A percentile compares a stretch with the other conserved stretches of the same genome.
These are phyloP conservation scores for Austropuccinia psidii DNA, from an alignment of 1,284 basidiomycete species.

Conservation along the genomic window DNA sequence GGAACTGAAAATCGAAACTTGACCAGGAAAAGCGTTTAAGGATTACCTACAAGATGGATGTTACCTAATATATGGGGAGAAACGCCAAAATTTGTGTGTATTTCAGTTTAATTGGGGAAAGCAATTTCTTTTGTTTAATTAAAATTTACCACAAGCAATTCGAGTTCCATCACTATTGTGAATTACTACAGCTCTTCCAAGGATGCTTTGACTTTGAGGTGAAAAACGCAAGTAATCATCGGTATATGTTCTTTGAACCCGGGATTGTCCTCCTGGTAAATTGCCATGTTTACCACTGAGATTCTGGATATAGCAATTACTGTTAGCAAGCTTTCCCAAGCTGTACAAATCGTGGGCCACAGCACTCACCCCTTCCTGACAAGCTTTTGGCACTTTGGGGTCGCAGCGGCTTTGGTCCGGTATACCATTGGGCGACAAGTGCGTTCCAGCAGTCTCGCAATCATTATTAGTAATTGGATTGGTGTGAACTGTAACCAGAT, in stretches of 20 bases:
- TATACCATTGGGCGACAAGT: background rate
- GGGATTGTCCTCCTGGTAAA: background rate
- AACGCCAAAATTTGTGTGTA: too few relatives aligned
- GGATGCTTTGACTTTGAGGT: constrained; percentile 1
- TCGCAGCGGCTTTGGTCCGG: constrained; percentile 1
- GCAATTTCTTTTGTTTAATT: too few relatives aligned
- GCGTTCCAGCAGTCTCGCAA: constrained; percentile 11
- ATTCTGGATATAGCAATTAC: background rate
- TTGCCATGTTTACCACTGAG: constrained; percentile 15
- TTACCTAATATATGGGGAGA: background rate
- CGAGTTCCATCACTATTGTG: constrained; percentile 15
- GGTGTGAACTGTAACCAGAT: constrained; percentile 5
- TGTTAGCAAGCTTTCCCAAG: too few relatives aligned
- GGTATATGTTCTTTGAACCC: background rate
- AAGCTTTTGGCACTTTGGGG: background rate
- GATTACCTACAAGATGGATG: background rate
- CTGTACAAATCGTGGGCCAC: too few relatives aligned
- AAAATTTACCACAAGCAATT: constrained; percentile 23
- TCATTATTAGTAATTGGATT: background rate
- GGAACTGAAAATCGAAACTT: too few relatives aligned
- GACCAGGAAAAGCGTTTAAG: too few relatives aligned
- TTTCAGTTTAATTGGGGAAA: too few relatives aligned
- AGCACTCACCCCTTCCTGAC: constrained; percentile 21
- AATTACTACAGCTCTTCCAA: constrained; percentile 11
- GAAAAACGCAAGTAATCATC: background rate